Evolutionary conservation across 2,329 filamentous ascomycete species (phyloP).

Genomic region (Hymenotorrendiella dingleyae): DNA sequence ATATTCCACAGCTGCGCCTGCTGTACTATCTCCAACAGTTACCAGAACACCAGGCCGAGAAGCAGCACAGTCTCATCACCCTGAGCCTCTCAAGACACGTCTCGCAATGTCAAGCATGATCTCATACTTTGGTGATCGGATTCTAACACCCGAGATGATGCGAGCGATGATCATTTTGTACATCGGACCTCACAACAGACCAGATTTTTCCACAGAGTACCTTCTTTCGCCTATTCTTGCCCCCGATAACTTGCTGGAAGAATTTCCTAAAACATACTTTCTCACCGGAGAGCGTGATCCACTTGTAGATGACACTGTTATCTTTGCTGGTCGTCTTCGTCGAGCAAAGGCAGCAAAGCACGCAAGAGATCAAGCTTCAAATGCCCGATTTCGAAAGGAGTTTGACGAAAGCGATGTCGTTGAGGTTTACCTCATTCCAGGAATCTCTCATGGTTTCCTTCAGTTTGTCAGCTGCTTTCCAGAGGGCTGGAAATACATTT

Average conservation of each 20-base stretch:
- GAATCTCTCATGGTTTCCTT: slow-evolving; percentile 88
- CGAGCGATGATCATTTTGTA: slow-evolving; percentile 98
- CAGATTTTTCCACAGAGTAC: slow-evolving; percentile 88
- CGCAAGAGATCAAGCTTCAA: slow-evolving; percentile 46
- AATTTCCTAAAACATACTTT: slow-evolving; percentile 93
- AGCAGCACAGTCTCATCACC: slow-evolving; percentile 41
- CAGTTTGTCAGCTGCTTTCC: slow-evolving; percentile 87
- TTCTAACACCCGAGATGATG: slow-evolving; percentile 97
- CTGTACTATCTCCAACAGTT: slow-evolving; percentile 17
- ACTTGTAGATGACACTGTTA: slow-evolving; percentile 91
- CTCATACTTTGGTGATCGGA: slow-evolving; percentile 93
- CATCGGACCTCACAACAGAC: slow-evolving; percentile 86
- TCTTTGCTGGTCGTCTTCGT: slow-evolving; percentile 85
- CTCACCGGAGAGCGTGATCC: slow-evolving; percentile 93
- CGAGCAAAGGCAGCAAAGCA: slow-evolving; percentile 62
- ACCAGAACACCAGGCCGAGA: slow-evolving; percentile 4
- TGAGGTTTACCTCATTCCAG: slow-evolving; percentile 79
- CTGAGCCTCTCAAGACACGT: slow-evolving; percentile 66
- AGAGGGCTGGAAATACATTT: slow-evolving; percentile 83
- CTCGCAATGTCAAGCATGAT: slow-evolving; percentile 96
- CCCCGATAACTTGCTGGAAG: slow-evolving; percentile 72
- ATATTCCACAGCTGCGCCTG: slow-evolving; percentile 23
- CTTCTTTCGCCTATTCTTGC: slow-evolving; percentile 85
- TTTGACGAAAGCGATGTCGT: slow-evolving; percentile 72
- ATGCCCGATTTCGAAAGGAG: slow-evolving; percentile 44